Percentiles rank a stretch among this genome's conserved stretches.
Evolutionary conservation across 2,329 filamentous ascomycete species (phyloP).

Genomic region (Neoscytalidium dimidiatum): DNA sequence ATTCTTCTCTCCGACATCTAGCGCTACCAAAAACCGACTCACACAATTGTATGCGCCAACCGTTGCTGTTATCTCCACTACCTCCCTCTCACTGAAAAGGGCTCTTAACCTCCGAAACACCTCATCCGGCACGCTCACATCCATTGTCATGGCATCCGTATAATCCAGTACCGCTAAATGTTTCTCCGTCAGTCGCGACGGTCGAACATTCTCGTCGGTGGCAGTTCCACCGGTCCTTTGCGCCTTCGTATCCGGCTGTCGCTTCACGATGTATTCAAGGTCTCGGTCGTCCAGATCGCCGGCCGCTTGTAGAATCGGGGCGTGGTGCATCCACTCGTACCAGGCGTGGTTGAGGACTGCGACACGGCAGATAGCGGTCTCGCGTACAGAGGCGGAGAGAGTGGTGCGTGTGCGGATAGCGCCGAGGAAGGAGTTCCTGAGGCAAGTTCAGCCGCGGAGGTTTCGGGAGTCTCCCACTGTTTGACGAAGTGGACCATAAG

Average conservation of each 20-base stretch:
- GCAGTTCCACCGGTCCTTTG: slow-evolving; percentile 15
- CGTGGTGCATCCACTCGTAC: slow-evolving; percentile 84
- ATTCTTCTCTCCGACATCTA: slow-evolving; percentile 62
- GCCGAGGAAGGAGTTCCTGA: slow-evolving; percentile 57
- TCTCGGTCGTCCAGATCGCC: slow-evolving; percentile 60
- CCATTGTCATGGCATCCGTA: slow-evolving; percentile 81
- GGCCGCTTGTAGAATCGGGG: slow-evolving; percentile 61
- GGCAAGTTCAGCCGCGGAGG: background rate
- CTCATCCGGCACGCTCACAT: slow-evolving; percentile 67
- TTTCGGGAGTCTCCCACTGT: too few species aligned
- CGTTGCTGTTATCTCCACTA: slow-evolving; percentile 80
- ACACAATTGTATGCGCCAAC: slow-evolving; percentile 84
- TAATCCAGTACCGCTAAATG: slow-evolving; percentile 72
- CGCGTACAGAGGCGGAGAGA: slow-evolving; percentile 59
- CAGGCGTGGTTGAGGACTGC: slow-evolving; percentile 78
- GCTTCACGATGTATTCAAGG: slow-evolving; percentile 29
- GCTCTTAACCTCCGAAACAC: slow-evolving; percentile 66
- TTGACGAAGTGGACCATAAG: too few species aligned
- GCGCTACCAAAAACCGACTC: slow-evolving; percentile 77
- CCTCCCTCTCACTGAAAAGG: slow-evolving; percentile 67
- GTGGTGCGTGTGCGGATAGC: slow-evolving; percentile 57
- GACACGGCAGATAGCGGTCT: slow-evolving; percentile 79
- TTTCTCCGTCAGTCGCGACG: slow-evolving; percentile 51
- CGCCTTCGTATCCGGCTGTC: background rate
- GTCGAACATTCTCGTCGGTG: background rate